Evolutionary conservation across 805 yeast species (phyloP).

Genomic region (Ogataea henricii): DNA sequence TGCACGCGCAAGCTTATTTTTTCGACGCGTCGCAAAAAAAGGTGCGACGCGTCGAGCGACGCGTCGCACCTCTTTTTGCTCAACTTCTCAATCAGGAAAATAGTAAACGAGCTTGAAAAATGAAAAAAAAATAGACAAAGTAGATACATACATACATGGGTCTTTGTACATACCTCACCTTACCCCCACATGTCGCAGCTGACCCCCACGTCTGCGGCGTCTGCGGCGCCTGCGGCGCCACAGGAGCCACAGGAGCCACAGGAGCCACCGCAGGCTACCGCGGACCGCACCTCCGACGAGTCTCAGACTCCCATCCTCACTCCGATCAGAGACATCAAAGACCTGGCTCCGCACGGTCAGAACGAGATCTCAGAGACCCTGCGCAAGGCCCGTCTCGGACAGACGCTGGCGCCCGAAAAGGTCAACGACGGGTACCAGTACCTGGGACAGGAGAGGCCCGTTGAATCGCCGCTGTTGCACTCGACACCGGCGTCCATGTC

Average conservation of each 20-base stretch:
- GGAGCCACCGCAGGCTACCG: no score
- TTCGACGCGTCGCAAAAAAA: no score
- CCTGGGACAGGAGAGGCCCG: slow-evolving; percentile 6
- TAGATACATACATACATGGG: no score
- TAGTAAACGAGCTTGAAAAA: neutral
- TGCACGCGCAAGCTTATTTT: no score
- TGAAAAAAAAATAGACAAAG: neutral
- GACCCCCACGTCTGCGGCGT: no score
- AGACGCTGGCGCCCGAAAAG: slow-evolving; percentile 30
- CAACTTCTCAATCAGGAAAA: neutral
- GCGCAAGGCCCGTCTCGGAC: slow-evolving; percentile 28
- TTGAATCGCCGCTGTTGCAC: slow-evolving; percentile 9
- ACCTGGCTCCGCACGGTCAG: slow-evolving; percentile 2
- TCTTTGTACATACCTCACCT: no score
- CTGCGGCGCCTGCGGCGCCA: no score
- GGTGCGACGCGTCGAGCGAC: slow-evolving; percentile 5
- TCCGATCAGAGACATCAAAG: slow-evolving; percentile 12
- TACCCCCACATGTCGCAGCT: no score
- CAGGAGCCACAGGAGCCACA: no score
- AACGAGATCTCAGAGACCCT: slow-evolving; percentile 27
- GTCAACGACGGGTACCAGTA: slow-evolving; percentile 24
- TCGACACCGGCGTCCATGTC: slow-evolving; percentile 12
- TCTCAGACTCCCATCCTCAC: slow-evolving; percentile 14
- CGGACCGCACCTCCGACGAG: slow-evolving; percentile 2
- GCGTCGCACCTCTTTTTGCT: neutral